Evolutionary conservation across 495 filamentous ascomycete species (phyloP).

Genomic region (Cercophora newfieldiana): DNA sequence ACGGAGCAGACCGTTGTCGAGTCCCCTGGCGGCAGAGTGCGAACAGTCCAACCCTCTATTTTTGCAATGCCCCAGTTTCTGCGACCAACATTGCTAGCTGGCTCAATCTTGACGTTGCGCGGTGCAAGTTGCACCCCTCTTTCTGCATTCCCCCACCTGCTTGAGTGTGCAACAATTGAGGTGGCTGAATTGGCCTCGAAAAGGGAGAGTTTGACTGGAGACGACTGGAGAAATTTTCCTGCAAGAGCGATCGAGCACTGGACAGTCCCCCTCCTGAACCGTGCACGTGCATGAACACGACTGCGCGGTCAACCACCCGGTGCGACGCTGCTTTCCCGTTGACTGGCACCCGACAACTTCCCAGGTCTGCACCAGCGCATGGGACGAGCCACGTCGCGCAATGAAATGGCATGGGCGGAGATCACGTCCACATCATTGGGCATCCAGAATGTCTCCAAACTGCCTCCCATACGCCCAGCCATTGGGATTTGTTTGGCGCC

Average conservation of each 20-base stretch:
- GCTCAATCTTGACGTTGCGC: no score
- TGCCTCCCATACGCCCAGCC: neutral
- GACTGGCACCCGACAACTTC: neutral
- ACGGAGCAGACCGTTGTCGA: no score
- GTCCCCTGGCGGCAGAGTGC: no score
- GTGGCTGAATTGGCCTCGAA: no score
- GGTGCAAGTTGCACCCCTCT: no score
- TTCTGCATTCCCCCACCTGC: no score
- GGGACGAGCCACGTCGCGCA: neutral
- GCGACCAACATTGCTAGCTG: no score
- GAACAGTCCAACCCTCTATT: no score
- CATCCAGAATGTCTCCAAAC: neutral
- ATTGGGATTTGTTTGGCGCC: conserved; percentile 2
- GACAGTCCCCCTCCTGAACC: neutral
- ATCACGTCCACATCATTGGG: neutral
- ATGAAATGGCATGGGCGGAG: neutral
- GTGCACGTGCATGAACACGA: conserved; percentile 6
- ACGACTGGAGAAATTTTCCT: neutral
- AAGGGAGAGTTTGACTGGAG: neutral
- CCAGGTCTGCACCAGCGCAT: neutral
- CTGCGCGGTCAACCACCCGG: conserved; percentile 2
- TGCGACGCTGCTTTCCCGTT: neutral
- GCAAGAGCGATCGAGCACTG: neutral
- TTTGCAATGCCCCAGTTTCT: no score
- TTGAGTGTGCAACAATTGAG: no score